A percentile compares a stretch with the other conserved stretches of the same genome.
Conservation (phyloP, 2,329 filamentous ascomycete genomes). For the Aureobasidium mangrovei region DNA sequence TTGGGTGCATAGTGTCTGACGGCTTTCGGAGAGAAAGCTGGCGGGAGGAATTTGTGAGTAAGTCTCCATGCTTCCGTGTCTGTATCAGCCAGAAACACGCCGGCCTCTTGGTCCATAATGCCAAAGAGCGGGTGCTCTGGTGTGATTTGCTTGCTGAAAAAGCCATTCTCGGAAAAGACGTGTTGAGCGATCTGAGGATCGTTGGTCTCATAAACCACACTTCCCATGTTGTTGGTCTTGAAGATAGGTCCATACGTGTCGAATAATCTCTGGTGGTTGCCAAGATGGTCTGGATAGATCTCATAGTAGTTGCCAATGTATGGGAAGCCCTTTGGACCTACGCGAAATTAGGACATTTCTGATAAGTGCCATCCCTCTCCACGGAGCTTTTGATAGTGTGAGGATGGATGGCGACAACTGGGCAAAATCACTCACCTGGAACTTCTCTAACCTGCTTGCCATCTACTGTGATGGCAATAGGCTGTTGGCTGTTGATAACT, state of each 20-base stretch:
- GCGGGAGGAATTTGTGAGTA: slow-evolving; percentile 54
- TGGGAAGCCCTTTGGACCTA: slow-evolving; percentile 29
- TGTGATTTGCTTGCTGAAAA: slow-evolving; percentile 36
- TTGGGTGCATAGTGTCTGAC: slow-evolving; percentile 52
- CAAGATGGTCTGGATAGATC: slow-evolving; percentile 34
- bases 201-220: slow-evolving; percentile 28
- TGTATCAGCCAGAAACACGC: slow-evolving; percentile 37
- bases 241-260: slow-evolving; percentile 31
- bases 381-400: no score
- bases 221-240: slow-evolving; percentile 31
- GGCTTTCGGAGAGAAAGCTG: slow-evolving; percentile 50
- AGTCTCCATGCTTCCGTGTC: slow-evolving; percentile 42
- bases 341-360: no score
- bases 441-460: slow-evolving; percentile 39
- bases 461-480: slow-evolving; percentile 38
- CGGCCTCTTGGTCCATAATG: slow-evolving; percentile 26
- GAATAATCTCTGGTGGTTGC: slow-evolving; percentile 35
- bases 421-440: slow-evolving; percentile 17
- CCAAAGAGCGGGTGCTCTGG: slow-evolving; percentile 25
- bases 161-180: slow-evolving; percentile 28
- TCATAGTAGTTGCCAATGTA: slow-evolving; percentile 30
- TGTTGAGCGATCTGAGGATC: slow-evolving; percentile 29
- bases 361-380: no score
- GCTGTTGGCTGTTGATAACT: slow-evolving; percentile 17
- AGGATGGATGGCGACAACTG: no score